Conservation (phyloP, 495 filamentous ascomycete species). For the Trichoderma parareesei region DNA sequence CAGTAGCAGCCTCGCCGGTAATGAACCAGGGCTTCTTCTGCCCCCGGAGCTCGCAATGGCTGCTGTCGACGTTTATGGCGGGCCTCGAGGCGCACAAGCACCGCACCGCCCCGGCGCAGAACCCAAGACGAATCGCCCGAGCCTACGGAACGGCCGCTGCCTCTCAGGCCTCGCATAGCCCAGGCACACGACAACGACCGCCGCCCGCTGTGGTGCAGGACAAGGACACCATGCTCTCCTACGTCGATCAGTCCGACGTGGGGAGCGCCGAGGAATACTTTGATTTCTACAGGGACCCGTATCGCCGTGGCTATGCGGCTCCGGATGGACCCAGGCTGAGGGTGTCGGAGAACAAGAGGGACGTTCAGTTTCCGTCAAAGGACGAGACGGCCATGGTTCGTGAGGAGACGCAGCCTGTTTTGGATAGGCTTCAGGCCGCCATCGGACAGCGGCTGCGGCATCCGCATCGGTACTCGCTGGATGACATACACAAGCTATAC, state of each 20-base stretch:
- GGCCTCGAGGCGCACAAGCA: background rate
- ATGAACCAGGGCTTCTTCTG: constrained; percentile 5
- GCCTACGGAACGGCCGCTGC: constrained; percentile 7
- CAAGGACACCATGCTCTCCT: constrained; percentile 32
- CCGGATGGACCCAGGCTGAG: constrained; percentile 33
- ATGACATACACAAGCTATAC: constrained; percentile 35
- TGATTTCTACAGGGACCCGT: constrained; percentile 35
- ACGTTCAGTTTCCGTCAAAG: constrained; percentile 36
- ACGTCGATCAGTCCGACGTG: constrained; percentile 39
- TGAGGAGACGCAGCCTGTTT: constrained; percentile 16
- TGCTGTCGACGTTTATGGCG: constrained; percentile 10
- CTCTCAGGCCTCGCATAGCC: background rate
- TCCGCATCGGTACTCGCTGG: constrained; percentile 26
- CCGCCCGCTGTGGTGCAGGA: background rate
- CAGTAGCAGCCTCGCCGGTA: constrained; percentile 16
- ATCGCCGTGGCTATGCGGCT: constrained; percentile 38
- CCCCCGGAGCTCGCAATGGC: constrained; percentile 9
- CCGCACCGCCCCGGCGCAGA: background rate
- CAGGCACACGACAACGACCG: constrained; percentile 16
- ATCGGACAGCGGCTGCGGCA: constrained; percentile 25
- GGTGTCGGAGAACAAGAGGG: constrained; percentile 36
- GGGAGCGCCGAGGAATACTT: constrained; percentile 39
- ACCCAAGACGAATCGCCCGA: background rate
- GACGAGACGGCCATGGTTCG: constrained; percentile 23
- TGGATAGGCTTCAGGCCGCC: constrained; percentile 27